These are phyloP conservation scores for Beauveria pseudobassiana DNA, from an alignment of 2,329 filamentous ascomycete species.

Conservation along the genomic window DNA sequence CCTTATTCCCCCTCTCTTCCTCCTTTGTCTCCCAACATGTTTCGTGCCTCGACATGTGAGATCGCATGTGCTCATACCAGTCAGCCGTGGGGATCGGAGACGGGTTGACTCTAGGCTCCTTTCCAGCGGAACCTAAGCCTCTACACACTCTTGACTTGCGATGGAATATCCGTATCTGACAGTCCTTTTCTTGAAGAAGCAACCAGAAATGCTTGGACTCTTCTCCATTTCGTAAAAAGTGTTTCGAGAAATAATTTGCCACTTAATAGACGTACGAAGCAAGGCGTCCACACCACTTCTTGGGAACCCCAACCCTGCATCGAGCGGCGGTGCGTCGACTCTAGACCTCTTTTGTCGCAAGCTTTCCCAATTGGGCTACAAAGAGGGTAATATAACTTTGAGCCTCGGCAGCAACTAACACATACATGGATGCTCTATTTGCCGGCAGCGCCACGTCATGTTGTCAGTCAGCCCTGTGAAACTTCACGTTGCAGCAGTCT, in stretches of 20 bases:
- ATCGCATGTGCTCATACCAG: slow-evolving; percentile 1
- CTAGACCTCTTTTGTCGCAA: background rate
- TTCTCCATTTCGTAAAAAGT: background rate
- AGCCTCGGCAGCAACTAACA: background rate
- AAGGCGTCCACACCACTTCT: background rate
- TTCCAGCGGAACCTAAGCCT: background rate
- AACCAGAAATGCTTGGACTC: too few relatives aligned
- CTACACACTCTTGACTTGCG: background rate
- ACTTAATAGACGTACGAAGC: background rate
- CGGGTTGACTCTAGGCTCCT: background rate
- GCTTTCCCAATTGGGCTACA: background rate
- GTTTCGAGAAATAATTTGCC: background rate
- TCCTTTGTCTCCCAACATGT: background rate
- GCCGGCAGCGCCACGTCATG: slow-evolving; percentile 2
- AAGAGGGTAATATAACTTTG: background rate
- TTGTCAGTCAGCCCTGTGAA: background rate
- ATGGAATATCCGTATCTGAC: background rate
- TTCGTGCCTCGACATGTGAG: background rate
- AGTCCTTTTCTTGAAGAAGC: background rate
- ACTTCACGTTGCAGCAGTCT: background rate
- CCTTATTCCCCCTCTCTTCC: background rate
- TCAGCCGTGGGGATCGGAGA: background rate
- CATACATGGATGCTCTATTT: background rate
- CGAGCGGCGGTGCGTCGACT: background rate
- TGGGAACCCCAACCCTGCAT: background rate